Evolutionary conservation across 2,329 filamentous ascomycete species (phyloP), one percentile per base, ranked within the genome.

Genomic region (Aschersonia sp.): DNA sequence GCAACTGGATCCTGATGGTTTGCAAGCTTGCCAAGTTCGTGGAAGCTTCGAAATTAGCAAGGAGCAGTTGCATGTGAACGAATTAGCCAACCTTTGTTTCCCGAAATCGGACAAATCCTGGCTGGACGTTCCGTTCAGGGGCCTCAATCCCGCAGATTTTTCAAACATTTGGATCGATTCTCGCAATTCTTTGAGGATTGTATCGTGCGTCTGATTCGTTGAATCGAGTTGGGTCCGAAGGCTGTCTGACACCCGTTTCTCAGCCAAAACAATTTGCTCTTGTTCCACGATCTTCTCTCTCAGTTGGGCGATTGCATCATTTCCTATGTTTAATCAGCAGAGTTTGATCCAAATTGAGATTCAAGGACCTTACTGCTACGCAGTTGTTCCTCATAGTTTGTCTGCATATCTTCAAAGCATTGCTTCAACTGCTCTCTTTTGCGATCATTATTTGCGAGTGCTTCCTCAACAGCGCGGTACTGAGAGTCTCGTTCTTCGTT

Each of bases 371-470:
- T 50, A 63, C 62, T 60, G 22, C 56, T 47, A 10, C 49, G 45
- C 1, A 48, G 43, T 30, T 61, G 54, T 43, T 49, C 43, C 32
- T 59, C 52, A 12, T 53, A 47, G 37, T 58, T 47, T 6, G 32
- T 29, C 10, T 54, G 58, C 45, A 60, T 51, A 29, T 59, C 53
- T 4, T 61, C 52, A n/a, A 66, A 50, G 7, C 61, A 58, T 39
- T 49, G 49, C 30, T 57, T 59, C 35, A 66, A 54, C 6, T 59
- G 56, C 39, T 67, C 57, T 0, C 61, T 55, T 12, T 64, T 62
- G 39, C 58, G 58, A n/a, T 41, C 51, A 35, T 56, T 60, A 4
- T 55, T 55, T 3, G 58, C 52, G 29, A 63, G 48, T 12, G 59
- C 58, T 30, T 56, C 43, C 4, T 62, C 55, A 10, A 66, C 49